Evolutionary conservation across 1,284 basidiomycete species (phyloP), one percentile per base, ranked within the genome.

Genomic region (Chondrostereum purpureum): DNA sequence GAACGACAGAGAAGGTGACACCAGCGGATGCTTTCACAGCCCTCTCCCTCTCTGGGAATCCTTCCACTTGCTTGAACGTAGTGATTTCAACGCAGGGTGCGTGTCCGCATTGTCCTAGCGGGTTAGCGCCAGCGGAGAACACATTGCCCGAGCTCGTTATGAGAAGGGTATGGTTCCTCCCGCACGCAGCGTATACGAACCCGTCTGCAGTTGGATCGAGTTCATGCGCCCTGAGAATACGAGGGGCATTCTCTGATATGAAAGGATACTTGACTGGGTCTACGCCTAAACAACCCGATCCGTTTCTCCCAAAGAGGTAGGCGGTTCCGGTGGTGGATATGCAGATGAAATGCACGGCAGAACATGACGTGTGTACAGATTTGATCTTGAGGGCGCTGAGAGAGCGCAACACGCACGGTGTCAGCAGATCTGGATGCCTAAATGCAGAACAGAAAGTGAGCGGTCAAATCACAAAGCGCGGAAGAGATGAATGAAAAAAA

Each of bases 331-430:
- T 70, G 22, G 77, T 62, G 66, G 90, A 88, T 48, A 94, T 62
- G 6, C 72, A 80, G 38, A 92, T 80, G 50, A 80, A 83, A 55
- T 90, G 83, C 56, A 86, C 88, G 2, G 80, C 80, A 10, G 67
- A 72, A 54, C 83, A 87, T 1, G 82, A 83, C 2, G 86, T 75
- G 59, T 92, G 80, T 40, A 92, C 65, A 18, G 86, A 85, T 13
- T 69, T 66, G 17, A 77, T 72, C 58, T 83, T 79, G 65, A 95
- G 73, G 58, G 94, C 92, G 59, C 80, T 76, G 19, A 97, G 70
- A 0, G 89, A 88, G 44, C 94, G 88, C 31, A 96, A 74, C 57
- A 95, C 91, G 62, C 92, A 80, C 0, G 93, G 92, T 60, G 85
- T 77, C 39, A 83, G 74, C 3, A 97, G 74, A 69, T 96, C 92